These are phyloP conservation scores for Stenogyne calaminthoides DNA, from an alignment of 305 asterid genomes.

Conservation along the genomic window DNA sequence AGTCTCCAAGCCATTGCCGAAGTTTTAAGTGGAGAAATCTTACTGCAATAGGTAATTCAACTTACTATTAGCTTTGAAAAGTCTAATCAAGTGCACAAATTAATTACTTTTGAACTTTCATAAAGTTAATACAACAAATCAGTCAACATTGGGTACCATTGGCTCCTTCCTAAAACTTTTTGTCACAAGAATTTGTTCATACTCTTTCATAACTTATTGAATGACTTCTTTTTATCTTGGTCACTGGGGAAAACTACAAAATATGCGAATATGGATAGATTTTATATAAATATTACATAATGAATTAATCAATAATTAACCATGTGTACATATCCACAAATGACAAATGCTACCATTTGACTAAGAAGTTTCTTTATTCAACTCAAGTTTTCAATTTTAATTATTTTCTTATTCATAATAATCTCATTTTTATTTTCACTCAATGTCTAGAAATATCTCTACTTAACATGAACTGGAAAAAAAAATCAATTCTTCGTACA, in stretches of 20 bases:
- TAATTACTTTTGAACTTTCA: slow-evolving; percentile 9
- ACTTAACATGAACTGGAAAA: background rate
- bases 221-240: slow-evolving; percentile 22
- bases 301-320: too few species aligned
- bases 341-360: background rate
- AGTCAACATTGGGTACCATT: background rate
- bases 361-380: too few species aligned
- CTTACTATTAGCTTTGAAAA: slow-evolving; percentile 25
- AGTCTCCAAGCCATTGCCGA: too few species aligned
- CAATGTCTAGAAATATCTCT: background rate
- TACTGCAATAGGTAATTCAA: slow-evolving; percentile 35
- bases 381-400: background rate
- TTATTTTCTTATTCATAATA: too few species aligned
- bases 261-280: background rate
- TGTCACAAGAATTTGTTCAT: slow-evolving; percentile 9
- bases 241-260: background rate
- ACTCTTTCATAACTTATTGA: background rate
- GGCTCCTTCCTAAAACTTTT: background rate
- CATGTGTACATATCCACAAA: too few species aligned
- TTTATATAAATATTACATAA: too few species aligned
- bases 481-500: background rate
- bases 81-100: slow-evolving; percentile 27
- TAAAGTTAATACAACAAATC: slow-evolving; percentile 1
- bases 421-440: too few species aligned
- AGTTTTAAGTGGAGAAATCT: too few species aligned